A percentile compares a stretch with the other conserved stretches of the same genome.
Evolutionary conservation across 2,329 filamentous ascomycete species (phyloP).

Genomic region (Bretziella fagacearum): DNA sequence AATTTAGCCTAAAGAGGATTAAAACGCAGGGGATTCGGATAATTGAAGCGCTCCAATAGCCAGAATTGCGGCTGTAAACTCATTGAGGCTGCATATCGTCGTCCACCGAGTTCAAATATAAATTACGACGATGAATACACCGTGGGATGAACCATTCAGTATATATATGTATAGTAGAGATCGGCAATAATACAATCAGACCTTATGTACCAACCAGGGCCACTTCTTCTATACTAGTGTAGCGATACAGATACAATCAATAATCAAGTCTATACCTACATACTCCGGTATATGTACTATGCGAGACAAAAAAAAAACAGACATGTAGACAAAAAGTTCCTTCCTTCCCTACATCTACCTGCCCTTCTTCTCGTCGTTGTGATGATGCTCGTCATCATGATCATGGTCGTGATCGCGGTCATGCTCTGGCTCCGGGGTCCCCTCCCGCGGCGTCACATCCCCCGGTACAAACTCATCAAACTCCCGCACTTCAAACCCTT

Average conservation of each 20-base stretch:
- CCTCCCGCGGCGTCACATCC: slow-evolving; percentile 44
- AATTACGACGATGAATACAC: too few species aligned
- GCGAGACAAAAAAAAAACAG: neutral
- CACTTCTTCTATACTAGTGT: neutral
- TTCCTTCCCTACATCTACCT: neutral
- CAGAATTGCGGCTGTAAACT: neutral
- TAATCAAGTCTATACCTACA: neutral
- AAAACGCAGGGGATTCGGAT: too few species aligned
- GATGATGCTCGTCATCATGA: slow-evolving; percentile 17
- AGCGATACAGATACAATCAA: neutral
- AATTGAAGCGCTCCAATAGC: slow-evolving; percentile 4
- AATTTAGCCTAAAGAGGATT: too few species aligned
- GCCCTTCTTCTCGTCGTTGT: slow-evolving; percentile 8
- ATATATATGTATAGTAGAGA: too few species aligned
- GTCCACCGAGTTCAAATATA: too few species aligned
- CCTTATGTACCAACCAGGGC: neutral
- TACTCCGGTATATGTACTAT: neutral
- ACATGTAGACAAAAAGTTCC: too few species aligned
- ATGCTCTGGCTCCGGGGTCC: slow-evolving; percentile 24
- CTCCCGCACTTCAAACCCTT: slow-evolving; percentile 36
- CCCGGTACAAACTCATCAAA: slow-evolving; percentile 67
- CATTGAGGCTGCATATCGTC: too few species aligned
- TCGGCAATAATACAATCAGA: neutral
- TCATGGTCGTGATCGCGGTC: slow-evolving; percentile 27
- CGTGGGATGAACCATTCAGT: too few species aligned